Evolutionary conservation across 495 filamentous ascomycete genomes (phyloP).

Genomic region (Neurospora pannonica): DNA sequence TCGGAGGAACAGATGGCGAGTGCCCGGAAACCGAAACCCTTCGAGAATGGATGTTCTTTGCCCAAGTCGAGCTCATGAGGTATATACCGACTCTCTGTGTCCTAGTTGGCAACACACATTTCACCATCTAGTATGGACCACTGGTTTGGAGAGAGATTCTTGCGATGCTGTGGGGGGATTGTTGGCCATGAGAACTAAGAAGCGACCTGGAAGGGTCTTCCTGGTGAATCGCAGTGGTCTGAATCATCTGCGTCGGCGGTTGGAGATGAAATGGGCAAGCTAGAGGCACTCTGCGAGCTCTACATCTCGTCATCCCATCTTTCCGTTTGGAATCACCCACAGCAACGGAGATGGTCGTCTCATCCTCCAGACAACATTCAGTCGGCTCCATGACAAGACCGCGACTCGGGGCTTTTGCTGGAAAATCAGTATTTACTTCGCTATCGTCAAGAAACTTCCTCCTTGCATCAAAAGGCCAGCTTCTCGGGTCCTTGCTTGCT

Average conservation of each 20-base stretch:
- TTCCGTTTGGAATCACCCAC: neutral
- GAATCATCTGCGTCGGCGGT: neutral
- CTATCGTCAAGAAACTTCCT: neutral
- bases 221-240: neutral
- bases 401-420: neutral
- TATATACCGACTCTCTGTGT: neutral
- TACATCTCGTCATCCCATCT: neutral
- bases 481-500: neutral
- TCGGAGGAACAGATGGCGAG: neutral
- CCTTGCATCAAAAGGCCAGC: neutral
- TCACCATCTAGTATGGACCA: neutral
- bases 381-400: neutral
- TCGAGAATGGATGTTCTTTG: neutral
- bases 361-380: neutral
- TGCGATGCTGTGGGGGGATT: neutral
- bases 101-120: neutral
- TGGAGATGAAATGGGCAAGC: neutral
- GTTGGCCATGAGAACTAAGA: neutral
- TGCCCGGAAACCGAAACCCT: neutral
- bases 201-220: neutral
- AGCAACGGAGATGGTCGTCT: neutral
- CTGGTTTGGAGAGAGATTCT: neutral
- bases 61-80: neutral
- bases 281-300: neutral
- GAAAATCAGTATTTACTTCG: neutral